Evolutionary conservation across 345 rosid genomes (phyloP).

Genomic region (Carallia pectinifolia): DNA sequence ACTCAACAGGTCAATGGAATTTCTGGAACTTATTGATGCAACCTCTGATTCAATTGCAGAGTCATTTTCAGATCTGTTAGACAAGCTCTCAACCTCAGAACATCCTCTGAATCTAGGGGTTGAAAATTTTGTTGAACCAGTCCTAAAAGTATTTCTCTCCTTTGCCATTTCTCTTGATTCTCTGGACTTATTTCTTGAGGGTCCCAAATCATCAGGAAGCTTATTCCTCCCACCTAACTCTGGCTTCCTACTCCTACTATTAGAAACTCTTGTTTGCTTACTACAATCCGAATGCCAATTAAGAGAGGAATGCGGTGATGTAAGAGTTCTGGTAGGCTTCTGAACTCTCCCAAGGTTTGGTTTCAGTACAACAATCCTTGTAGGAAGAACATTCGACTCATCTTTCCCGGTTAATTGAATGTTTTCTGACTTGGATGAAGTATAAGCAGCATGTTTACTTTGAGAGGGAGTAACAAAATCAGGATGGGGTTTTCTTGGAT

Average conservation of each 20-base stretch:
- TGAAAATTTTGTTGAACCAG: slow-evolving; percentile 43
- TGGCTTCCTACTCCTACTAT: slow-evolving; percentile 34
- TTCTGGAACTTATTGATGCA: slow-evolving; percentile 41
- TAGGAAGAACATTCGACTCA: slow-evolving; percentile 40
- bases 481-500: slow-evolving; percentile 27
- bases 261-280: slow-evolving; percentile 32
- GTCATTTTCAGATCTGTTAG: slow-evolving; percentile 59
- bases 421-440: slow-evolving; percentile 33
- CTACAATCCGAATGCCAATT: slow-evolving; percentile 46
- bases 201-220: slow-evolving; percentile 40
- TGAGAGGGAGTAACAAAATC: slow-evolving; percentile 30
- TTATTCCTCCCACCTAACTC: slow-evolving; percentile 41
- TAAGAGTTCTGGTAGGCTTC: slow-evolving; percentile 39
- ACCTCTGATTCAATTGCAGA: slow-evolving; percentile 67
- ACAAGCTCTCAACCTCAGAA: slow-evolving; percentile 79
- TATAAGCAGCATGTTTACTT: slow-evolving; percentile 33
- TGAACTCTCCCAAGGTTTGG: slow-evolving; percentile 68
- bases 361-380: slow-evolving; percentile 88
- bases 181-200: slow-evolving; percentile 52
- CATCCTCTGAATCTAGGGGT: slow-evolving; percentile 57
- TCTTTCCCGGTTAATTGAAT: slow-evolving; percentile 41
- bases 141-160: slow-evolving; percentile 41
- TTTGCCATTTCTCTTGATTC: slow-evolving; percentile 70
- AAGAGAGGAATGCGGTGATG: slow-evolving; percentile 52
- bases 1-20: slow-evolving; percentile 39